A percentile compares a stretch with the other conserved stretches of the same genome.
Evolutionary conservation across 1,284 basidiomycete genomes (phyloP).

Genomic region (Mycosarcoma mackinlayi): DNA sequence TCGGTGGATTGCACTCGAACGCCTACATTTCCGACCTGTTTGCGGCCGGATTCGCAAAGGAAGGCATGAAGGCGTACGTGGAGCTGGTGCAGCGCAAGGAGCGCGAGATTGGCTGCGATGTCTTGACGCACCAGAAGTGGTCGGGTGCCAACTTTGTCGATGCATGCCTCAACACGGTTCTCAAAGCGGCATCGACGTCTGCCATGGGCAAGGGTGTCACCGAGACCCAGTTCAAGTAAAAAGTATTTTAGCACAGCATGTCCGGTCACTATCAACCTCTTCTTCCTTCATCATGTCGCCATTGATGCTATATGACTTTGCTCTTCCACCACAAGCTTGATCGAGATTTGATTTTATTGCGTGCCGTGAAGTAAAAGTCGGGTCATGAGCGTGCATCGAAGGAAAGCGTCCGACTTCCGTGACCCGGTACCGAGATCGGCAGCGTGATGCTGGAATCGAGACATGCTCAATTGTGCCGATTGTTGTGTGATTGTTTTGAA

Average conservation of each 20-base stretch:
- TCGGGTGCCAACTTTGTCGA: slow-evolving; percentile 94
- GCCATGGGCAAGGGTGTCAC: slow-evolving; percentile 96
- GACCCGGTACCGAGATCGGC: too few species aligned
- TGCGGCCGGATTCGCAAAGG: slow-evolving; percentile 83
- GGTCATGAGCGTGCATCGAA: not conserved
- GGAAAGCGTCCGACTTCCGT: not conserved
- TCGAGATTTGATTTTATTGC: too few species aligned
- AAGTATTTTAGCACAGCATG: slow-evolving; percentile 1
- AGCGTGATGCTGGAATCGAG: too few species aligned
- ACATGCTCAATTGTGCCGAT: too few species aligned
- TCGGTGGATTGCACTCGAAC: slow-evolving; percentile 95
- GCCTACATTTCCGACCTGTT: slow-evolving; percentile 96
- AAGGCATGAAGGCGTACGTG: slow-evolving; percentile 77
- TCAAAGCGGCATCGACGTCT: slow-evolving; percentile 92
- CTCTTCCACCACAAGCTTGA: too few species aligned
- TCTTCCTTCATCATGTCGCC: not conserved
- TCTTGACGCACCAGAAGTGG: slow-evolving; percentile 76
- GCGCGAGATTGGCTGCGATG: slow-evolving; percentile 70
- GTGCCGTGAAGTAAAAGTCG: not conserved
- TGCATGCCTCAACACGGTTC: slow-evolving; percentile 90
- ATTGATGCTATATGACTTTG: too few species aligned
- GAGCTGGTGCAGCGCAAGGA: slow-evolving; percentile 72
- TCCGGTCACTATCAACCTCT: slow-evolving; percentile 7
- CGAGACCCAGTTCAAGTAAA: slow-evolving; percentile 80
- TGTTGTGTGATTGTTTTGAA: too few species aligned